Base-by-base conservation (phyloP, 2,329 filamentous ascomycete species). In the Thelonectria rubi region DNA sequence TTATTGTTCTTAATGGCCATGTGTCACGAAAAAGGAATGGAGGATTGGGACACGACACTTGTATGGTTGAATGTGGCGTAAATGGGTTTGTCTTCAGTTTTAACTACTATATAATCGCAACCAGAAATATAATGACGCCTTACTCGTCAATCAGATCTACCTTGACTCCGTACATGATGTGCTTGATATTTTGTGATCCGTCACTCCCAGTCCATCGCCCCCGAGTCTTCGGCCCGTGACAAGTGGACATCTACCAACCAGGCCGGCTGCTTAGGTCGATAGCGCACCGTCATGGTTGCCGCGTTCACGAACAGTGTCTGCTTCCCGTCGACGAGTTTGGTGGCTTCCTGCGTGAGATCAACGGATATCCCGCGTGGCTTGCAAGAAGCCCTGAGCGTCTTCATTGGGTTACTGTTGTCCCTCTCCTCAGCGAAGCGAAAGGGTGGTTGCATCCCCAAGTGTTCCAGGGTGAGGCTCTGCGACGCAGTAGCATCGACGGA, bases 231-330 rank as follows among this genome's bases (percentile, higher is more conserved):
- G 9, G 64, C 62, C 30, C 52, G 63, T 7, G 66, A 70, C 37
- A 87, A 72, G 24, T 82, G 78, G 6, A 86, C 60, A 11, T 86
- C 80, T 5, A 88, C 72, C 2, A 87, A 17, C 83, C 84, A 88
- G 1, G 84, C 81, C 15, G 80, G 70, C 43, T 88, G 83, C 10
- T 73, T 66, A 11, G 79, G 76, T n/a, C 70, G 59, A 17, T 81
- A 78, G 7, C 73, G 61, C 2, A 76, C 68, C 3, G 82, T 77
- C 74, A 85, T 77, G 24, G 88, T 81, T 0, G 87, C 78, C 1
- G 85, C 86, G 70, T 89, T 89, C 10, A 89, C 76, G 68, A 89
- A 87, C 7, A 88, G 69, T 0, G 86, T 89, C 65, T 87, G 79
- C 43, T 76, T 71, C 0, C 81, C 82, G 8, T 46, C 51, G 30